Base-by-base conservation (phyloP, 805 yeast species). In the Zygoascus bituminiphila region DNA sequence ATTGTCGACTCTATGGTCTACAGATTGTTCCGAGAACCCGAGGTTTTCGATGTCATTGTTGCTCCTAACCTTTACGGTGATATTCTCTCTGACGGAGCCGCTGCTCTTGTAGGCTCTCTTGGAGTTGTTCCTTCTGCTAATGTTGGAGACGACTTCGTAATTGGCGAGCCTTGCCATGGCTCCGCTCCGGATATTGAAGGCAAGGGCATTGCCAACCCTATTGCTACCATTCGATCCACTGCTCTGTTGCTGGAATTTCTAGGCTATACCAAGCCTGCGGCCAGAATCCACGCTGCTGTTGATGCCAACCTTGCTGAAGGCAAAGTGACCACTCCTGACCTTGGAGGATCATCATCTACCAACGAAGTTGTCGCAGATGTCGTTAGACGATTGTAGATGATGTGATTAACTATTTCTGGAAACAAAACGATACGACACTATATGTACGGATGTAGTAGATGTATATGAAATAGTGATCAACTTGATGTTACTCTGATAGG, bases 131-230 rank as follows among this genome's bases (percentile, higher is more conserved):
- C 98, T 62, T 84, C 95, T 47, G 98, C 98, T 52, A 93, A 93
- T 63, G 98, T 93, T 54, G 98, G 98, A 62, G 96, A 88, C 65
- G 71, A 76, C 65, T 91, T 93, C 64, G 97, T 94, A 54, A 88
- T 93, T 64, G 98, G 98, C 66, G 98, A 93, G 73, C 98, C 98
- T 64, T 89, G 97, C 66, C 98, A 93, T 71, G 98, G 98, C 53
- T 86, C 96, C 49, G 98, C 98, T 48, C 98, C 98, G 49, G 98
- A 93, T 68, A 93, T 93, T 57, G 96, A 89, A 66, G 98, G 98
- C 60, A 82, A 77, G 69, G 93, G 93, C 61, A 64, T 65, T 46
- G 78, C 96, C 46, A 91, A 91, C 77, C 98, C 98, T 56, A 82
- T 93, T 62, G 98, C 98, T 49, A 93, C 98, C 45, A 91, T 93